Conservation (phyloP, 352 stramenopile genomes). For the Pythium folliculosum region DNA sequence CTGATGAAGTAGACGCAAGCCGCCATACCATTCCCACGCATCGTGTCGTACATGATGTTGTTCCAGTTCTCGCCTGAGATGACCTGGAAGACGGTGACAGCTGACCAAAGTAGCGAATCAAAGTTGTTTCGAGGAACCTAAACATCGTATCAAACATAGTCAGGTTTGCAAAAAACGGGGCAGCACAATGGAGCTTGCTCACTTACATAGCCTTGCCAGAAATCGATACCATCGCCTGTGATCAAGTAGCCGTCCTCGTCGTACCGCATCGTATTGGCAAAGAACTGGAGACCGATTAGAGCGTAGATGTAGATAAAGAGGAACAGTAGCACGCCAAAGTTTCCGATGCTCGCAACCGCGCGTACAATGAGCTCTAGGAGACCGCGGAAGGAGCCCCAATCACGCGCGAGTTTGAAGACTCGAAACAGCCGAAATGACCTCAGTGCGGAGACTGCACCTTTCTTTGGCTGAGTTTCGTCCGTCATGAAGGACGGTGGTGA, state of each 20-base stretch:
- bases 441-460: slow-evolving; percentile 80
- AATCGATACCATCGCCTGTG: slow-evolving; percentile 43
- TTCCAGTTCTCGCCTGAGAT: slow-evolving; percentile 96
- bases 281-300: slow-evolving; percentile 92
- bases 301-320: slow-evolving; percentile 96
- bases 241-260: slow-evolving; percentile 75
- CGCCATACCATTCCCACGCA: slow-evolving; percentile 69
- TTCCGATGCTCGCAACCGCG: slow-evolving; percentile 92
- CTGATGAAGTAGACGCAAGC: slow-evolving; percentile 88
- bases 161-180: background rate
- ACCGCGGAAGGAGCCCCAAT: slow-evolving; percentile 92
- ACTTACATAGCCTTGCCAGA: slow-evolving; percentile 61
- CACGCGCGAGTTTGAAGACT: slow-evolving; percentile 93
- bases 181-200: background rate
- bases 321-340: slow-evolving; percentile 94
- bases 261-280: slow-evolving; percentile 94
- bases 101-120: slow-evolving; percentile 79
- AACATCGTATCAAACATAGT: background rate
- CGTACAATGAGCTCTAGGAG: slow-evolving; percentile 90
- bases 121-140: slow-evolving; percentile 87
- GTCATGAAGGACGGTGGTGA: slow-evolving; percentile 77
- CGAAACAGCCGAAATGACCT: slow-evolving; percentile 91
- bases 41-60: slow-evolving; percentile 92
- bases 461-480: slow-evolving; percentile 42
- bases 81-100: slow-evolving; percentile 92